Percentiles rank a stretch among this genome's conserved stretches.
These are phyloP conservation scores for Xylaria sp. DNA, from an alignment of 2,329 filamentous ascomycete species.

Conservation along the genomic window DNA sequence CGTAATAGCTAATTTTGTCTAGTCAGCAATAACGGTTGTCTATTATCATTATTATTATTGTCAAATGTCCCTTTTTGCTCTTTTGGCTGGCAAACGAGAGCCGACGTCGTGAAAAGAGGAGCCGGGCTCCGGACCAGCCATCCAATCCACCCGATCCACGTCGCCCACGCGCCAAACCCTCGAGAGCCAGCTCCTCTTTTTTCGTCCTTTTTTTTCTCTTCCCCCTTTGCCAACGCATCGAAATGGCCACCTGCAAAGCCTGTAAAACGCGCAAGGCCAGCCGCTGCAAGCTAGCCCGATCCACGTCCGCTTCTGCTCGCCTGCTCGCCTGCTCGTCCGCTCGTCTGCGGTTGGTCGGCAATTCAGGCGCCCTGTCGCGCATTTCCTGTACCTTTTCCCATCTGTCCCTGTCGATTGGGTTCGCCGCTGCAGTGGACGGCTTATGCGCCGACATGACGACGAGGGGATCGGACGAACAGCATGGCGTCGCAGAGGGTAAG, in stretches of 20 bases:
- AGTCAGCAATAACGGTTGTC: conserved; percentile 18
- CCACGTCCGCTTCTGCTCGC: conserved; percentile 30
- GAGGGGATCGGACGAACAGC: conserved; percentile 27
- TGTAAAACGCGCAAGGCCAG: conserved; percentile 7
- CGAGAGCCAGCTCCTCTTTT: conserved; percentile 37
- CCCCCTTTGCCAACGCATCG: conserved; percentile 40
- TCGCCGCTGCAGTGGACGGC: conserved; percentile 17
- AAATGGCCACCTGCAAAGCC: conserved; percentile 40
- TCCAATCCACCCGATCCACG: conserved; percentile 47
- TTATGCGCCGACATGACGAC: conserved; percentile 27
- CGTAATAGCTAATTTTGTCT: background rate
- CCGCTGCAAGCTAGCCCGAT: conserved; percentile 28
- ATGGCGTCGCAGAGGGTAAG: conserved; percentile 32
- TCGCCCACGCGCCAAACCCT: conserved; percentile 47
- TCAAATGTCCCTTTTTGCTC: conserved; percentile 6
- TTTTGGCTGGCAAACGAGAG: conserved; percentile 32
- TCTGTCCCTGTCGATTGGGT: conserved; percentile 25
- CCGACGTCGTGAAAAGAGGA: conserved; percentile 37
- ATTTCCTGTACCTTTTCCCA: conserved; percentile 26
- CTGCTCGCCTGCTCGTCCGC: background rate
- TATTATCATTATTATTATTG: conserved; percentile 21
- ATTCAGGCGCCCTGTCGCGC: conserved; percentile 30
- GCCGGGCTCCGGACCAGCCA: conserved; percentile 36
- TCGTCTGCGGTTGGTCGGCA: conserved; percentile 24
- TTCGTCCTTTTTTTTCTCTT: conserved; percentile 16